Evolutionary conservation across 768 basidiomycete species (phyloP).

Genomic region (Termitomyces sp.): DNA sequence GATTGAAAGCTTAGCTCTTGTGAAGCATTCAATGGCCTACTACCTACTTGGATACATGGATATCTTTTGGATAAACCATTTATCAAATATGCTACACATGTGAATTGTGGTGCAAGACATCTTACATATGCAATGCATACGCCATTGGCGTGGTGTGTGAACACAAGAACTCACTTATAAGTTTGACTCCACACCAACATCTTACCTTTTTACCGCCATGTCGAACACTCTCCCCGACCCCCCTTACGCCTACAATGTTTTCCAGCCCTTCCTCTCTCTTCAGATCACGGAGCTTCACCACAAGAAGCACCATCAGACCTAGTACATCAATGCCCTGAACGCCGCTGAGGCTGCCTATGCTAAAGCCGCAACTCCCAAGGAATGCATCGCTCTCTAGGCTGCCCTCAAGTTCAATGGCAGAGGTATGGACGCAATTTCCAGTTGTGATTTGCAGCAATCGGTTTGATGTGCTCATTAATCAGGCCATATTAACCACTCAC

Average conservation of each 20-base stretch:
- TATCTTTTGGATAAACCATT: neutral
- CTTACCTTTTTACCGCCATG: slow-evolving; percentile 17
- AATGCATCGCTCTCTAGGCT: slow-evolving; percentile 83
- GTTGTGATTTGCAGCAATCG: slow-evolving; percentile 5
- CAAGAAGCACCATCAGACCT: no score
- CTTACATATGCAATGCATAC: slow-evolving; percentile 9
- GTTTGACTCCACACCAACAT: neutral
- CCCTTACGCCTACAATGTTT: slow-evolving; percentile 81
- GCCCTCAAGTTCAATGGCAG: slow-evolving; percentile 96
- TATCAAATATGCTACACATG: neutral
- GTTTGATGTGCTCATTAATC: slow-evolving; percentile 24
- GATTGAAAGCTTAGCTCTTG: no score
- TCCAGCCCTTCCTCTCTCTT: slow-evolving; percentile 89
- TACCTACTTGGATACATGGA: neutral
- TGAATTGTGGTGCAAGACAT: slow-evolving; percentile 17
- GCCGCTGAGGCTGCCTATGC: slow-evolving; percentile 80
- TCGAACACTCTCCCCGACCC: slow-evolving; percentile 55
- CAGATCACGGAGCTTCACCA: slow-evolving; percentile 94
- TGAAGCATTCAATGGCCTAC: neutral
- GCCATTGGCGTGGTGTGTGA: slow-evolving; percentile 17
- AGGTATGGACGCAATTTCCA: no score
- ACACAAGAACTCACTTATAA: slow-evolving; percentile 16
- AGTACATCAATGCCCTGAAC: slow-evolving; percentile 92
- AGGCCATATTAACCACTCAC: slow-evolving; percentile 93
- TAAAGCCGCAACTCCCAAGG: slow-evolving; percentile 65